These are phyloP conservation scores for Scopulariopsis brevicaulis DNA, from an alignment of 2,329 filamentous ascomycete species.

Conservation along the genomic window DNA sequence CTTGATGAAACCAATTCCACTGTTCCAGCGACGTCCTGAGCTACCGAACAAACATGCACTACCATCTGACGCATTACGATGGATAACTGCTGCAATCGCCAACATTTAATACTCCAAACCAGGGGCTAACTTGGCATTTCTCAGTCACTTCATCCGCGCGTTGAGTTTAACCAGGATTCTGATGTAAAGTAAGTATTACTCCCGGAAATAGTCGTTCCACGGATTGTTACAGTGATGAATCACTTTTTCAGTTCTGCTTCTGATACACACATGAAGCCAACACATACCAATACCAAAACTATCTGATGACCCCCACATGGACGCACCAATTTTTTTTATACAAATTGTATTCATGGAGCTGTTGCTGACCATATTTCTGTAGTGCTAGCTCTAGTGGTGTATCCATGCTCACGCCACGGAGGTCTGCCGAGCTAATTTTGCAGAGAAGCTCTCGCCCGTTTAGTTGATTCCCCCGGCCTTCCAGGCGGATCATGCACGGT, in stretches of 20 bases:
- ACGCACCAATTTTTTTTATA: background rate
- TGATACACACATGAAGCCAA: conserved; percentile 52
- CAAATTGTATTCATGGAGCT: background rate
- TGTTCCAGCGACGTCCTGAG: conserved; percentile 4
- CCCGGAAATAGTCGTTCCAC: background rate
- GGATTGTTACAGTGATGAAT: conserved; percentile 42
- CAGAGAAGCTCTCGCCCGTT: too few relatives aligned
- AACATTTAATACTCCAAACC: background rate
- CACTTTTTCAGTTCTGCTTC: conserved; percentile 63
- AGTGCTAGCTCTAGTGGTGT: background rate
- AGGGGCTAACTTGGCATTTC: background rate
- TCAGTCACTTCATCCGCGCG: background rate
- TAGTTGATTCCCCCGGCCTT: too few relatives aligned
- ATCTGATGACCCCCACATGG: background rate
- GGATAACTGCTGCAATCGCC: conserved; percentile 1
- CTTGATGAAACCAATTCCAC: conserved; percentile 3
- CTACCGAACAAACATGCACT: conserved; percentile 53
- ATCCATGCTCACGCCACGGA: too few relatives aligned
- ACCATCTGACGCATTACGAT: conserved; percentile 50
- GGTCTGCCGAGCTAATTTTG: too few relatives aligned
- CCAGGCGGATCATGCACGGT: too few relatives aligned
- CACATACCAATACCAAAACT: conserved; percentile 42
- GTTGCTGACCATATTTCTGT: background rate
- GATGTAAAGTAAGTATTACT: background rate
- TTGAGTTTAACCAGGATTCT: background rate